Conservation (phyloP, 2,329 filamentous ascomycete genomes). For the Colletotrichum endophyticum region DNA sequence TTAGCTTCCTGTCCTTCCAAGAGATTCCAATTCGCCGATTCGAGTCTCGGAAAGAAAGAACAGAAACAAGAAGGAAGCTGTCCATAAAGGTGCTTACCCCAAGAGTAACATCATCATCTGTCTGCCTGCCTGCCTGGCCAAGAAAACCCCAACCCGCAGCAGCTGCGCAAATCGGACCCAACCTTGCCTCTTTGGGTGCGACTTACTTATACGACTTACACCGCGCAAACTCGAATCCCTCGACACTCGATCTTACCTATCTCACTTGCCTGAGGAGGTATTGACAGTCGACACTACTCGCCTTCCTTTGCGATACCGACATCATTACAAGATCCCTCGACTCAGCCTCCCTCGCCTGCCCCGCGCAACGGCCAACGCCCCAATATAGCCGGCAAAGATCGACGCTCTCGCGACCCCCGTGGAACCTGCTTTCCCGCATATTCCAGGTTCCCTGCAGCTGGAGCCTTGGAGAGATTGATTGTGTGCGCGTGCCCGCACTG, state of each 20-base stretch:
- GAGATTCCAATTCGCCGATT: background rate
- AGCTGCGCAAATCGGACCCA: background rate
- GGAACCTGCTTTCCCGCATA: background rate
- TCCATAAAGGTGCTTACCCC: background rate
- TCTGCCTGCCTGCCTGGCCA: background rate
- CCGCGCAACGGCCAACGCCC: background rate
- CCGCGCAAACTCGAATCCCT: background rate
- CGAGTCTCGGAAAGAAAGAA: background rate
- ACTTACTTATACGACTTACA: constrained; percentile 8
- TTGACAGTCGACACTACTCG: background rate
- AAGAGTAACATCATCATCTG: background rate
- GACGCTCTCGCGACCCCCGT: background rate
- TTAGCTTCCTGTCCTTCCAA: background rate
- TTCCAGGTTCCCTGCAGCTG: background rate
- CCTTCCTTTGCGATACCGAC: background rate
- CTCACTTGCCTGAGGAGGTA: background rate
- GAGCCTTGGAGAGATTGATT: background rate
- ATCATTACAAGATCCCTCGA: background rate
- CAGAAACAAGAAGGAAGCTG: background rate
- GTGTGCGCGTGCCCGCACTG: background rate
- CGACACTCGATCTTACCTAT: background rate
- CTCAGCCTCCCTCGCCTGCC: constrained; percentile 4
- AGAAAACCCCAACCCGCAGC: background rate
- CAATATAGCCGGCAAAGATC: background rate
- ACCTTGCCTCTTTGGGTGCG: background rate